Evolutionary conservation across 2,329 filamentous ascomycete species (phyloP), one percentile per base, ranked within the genome.

Genomic region (Arthroderma uncinatum): DNA sequence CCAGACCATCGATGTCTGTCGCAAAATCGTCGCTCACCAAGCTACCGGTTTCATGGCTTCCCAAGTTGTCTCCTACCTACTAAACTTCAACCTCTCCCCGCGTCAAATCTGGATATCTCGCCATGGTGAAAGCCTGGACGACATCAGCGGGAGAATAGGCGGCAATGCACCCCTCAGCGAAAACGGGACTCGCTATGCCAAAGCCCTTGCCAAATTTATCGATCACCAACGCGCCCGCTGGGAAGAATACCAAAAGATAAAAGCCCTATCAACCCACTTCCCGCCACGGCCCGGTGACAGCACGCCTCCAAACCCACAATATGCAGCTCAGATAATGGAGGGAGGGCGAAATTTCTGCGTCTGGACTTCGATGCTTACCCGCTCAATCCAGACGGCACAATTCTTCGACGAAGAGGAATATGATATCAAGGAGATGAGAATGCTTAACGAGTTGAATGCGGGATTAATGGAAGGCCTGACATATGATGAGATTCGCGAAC

Each of bases 51-150:
- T 98, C 71, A 78, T 98, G 53, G 90, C 90, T 58, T 88, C 87
- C 39, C 89, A 93, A 61, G 93, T 95, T 57, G 90, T 93, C 57
- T 95, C 91, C 62, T 98, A 97, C 66, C 79, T 98, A 8, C 86
- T 93, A 48, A 97, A 95, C 64, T 98, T 98, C 78, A 97, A 98
- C 65, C 80, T 98, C 14, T 89, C 92, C 0, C 91, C 93, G 0
- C 82, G 93, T 56, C 92, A 96, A 71, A 97, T 98, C 60, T 98
- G 93, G 93, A 94, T 98, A 68, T 97, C 93, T 1, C 80, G 93
- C 54, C 93, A 97, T 68, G 93, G 93, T 42, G 88, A 96, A 72
- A 96, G 90, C 57, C 70, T 82, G 60, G 93, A 98, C 70, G 96
- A 98, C 67, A 79, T 87, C 58, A 78, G 83, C 2, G 90, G 91